Evolutionary conservation across 352 stramenopile species (phyloP), one percentile per base, ranked within the genome.

Genomic region (Aphanomyces cochlioides): DNA sequence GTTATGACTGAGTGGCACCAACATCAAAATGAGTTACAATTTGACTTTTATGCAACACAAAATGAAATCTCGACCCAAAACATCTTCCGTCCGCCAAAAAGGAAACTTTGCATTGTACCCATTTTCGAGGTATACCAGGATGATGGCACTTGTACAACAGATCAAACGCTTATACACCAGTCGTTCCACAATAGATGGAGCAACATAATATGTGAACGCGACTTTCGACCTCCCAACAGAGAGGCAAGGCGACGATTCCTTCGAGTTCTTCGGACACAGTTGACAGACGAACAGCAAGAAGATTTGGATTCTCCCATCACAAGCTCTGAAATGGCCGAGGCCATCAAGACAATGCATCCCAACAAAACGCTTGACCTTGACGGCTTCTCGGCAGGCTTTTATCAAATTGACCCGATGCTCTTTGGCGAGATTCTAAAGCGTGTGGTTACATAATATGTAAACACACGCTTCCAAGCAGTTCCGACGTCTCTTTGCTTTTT

Each of bases 21-120:
- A 7, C 17, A 57, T 57, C 6, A 57, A n/a, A 57, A 57, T 21
- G 48, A 57, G 5, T 7, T 57, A 15, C n/a, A 34, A 7, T 57
- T 57, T 34, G 48, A 57, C 48, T 57, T 57, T n/a, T 21, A 57
- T 34, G 19, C 48, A 6, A 36, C 48, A 15, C n/a, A 57, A 15
- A 36, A 15, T 57, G 48, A 57, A 21, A 34, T n/a, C 7, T 57
- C 48, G 6, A 57, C 6, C 7, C 5, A 15, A 7, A 12, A 19
- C 17, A 36, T 57, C 48, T 57, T 57, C 17, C 19, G 48, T 36
- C 48, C 12, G 36, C 48, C 48, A 57, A 7, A 57, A 7, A 34
- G 36, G 48, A 57, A 15, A 7, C 48, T 57, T 21, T n/a, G 36
- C 48, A 57, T 36, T 12, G 48, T 34, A 7, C 19, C 48, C 48